These are phyloP conservation scores for Furcasterigmium furcatum DNA, from an alignment of 2,329 filamentous ascomycete genomes.

Conservation along the genomic window DNA sequence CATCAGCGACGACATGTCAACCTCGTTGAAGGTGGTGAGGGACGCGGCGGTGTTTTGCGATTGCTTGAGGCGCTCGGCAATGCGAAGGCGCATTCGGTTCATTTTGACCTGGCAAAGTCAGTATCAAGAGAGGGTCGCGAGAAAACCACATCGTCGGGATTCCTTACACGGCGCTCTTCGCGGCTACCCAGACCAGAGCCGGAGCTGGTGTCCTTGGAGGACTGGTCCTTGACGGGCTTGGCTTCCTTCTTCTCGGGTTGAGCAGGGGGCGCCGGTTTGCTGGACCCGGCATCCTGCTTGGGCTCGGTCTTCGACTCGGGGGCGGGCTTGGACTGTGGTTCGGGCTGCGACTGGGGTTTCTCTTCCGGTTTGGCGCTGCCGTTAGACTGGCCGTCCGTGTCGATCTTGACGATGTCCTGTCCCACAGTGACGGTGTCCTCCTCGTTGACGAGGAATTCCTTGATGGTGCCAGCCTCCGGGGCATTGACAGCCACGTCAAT, in stretches of 20 bases:
- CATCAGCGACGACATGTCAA: conserved; percentile 98
- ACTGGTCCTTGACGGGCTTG: conserved; percentile 16
- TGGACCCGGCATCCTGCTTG: conserved; percentile 23
- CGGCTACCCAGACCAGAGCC: conserved; percentile 61
- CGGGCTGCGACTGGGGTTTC: conserved; percentile 7
- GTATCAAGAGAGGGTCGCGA: too few species aligned
- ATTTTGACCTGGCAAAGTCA: conserved; percentile 89
- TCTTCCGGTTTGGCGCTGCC: conserved; percentile 35
- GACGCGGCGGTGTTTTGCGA: conserved; percentile 98
- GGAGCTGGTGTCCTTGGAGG: conserved; percentile 16
- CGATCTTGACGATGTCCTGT: conserved; percentile 84
- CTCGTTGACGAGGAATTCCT: conserved; percentile 86
- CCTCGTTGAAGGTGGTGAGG: conserved; percentile 97
- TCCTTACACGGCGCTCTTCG: conserved; percentile 80
- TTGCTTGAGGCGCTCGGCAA: conserved; percentile 96
- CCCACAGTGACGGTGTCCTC: conserved; percentile 95
- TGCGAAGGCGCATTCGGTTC: conserved; percentile 98
- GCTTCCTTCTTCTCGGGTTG: conserved; percentile 9
- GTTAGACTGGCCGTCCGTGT: conserved; percentile 29
- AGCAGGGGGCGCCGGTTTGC: conserved; percentile 12
- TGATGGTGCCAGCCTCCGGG: conserved; percentile 84
- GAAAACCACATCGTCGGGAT: too few species aligned
- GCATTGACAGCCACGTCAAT: conserved; percentile 98
- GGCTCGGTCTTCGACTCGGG: conserved; percentile 33
- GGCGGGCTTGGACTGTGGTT: conserved; percentile 5